Conservation (phyloP, 2,329 filamentous ascomycete species). For the Helminthosporium solani region DNA sequence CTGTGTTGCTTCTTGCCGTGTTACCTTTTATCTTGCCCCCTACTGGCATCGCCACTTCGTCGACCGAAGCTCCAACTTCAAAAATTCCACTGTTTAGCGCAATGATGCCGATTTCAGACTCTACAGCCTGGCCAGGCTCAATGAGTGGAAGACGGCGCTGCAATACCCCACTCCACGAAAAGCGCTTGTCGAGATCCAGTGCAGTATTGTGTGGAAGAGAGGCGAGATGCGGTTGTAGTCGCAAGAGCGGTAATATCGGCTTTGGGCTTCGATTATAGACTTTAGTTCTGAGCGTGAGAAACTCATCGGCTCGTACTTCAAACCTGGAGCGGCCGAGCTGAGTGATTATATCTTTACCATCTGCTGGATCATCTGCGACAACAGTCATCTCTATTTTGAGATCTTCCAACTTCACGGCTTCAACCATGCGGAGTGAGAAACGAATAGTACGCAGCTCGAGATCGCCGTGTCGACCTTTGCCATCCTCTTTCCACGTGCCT, state of each 20-base stretch:
- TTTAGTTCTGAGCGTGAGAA: conserved; percentile 68
- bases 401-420: conserved; percentile 78
- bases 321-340: conserved; percentile 52
- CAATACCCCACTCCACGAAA: conserved; percentile 81
- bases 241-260: conserved; percentile 69
- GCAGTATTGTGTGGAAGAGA: conserved; percentile 71
- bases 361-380: conserved; percentile 13
- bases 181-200: conserved; percentile 77
- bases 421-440: conserved; percentile 75
- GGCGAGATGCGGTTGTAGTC: conserved; percentile 74
- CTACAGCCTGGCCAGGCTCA: conserved; percentile 57
- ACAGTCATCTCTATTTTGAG: conserved; percentile 60
- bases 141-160: conserved; percentile 71
- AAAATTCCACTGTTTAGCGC: conserved; percentile 78
- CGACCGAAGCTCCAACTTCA: conserved; percentile 76
- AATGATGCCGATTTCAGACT: conserved; percentile 69
- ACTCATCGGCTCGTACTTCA: conserved; percentile 57
- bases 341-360: conserved; percentile 14
- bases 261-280: conserved; percentile 71
- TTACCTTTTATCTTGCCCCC: conserved; percentile 16
- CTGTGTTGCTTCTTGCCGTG: conserved; percentile 26
- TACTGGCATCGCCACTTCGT: conserved; percentile 66
- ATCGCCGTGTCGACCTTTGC: conserved; percentile 57
- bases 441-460: conserved; percentile 77
- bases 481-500: conserved; percentile 69